Percentiles rank a stretch among this genome's conserved stretches.
Evolutionary conservation across 2,329 filamentous ascomycete genomes (phyloP).

Genomic region (Penicillium verrucosum): DNA sequence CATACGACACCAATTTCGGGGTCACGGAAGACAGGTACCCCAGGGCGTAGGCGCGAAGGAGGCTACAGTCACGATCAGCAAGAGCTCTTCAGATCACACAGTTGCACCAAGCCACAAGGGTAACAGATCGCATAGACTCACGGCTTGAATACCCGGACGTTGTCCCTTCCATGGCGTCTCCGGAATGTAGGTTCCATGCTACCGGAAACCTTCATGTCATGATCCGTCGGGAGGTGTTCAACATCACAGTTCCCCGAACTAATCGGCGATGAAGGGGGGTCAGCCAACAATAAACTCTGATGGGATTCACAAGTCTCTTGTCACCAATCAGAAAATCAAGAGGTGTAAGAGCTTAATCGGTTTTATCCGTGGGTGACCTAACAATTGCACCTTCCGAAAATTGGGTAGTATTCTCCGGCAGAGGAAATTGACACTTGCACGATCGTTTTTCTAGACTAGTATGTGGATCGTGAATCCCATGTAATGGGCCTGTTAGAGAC

Average conservation of each 20-base stretch:
- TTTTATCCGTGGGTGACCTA: conserved; percentile 6
- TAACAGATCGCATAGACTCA: conserved; percentile 26
- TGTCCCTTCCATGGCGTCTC: conserved; percentile 22
- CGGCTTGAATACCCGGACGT: conserved; percentile 31
- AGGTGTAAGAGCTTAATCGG: background rate
- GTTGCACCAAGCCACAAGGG: conserved; percentile 8
- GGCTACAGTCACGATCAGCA: conserved; percentile 24
- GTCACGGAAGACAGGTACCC: conserved; percentile 49
- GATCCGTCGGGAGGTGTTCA: conserved; percentile 21
- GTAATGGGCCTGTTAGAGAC: conserved; percentile 16
- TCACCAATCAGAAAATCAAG: conserved; percentile 14
- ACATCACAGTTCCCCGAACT: conserved; percentile 16
- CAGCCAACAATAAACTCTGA: conserved; percentile 7
- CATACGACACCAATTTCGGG: conserved; percentile 44
- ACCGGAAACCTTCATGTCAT: conserved; percentile 25
- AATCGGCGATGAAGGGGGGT: conserved; percentile 5
- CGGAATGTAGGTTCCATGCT: conserved; percentile 29
- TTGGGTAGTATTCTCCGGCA: conserved; percentile 24
- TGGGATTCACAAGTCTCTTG: conserved; percentile 5
- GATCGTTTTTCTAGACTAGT: background rate
- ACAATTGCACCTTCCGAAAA: conserved; percentile 16
- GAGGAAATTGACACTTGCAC: background rate
- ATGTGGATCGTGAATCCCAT: conserved; percentile 27
- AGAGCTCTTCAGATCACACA: conserved; percentile 1
- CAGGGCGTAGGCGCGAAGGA: conserved; percentile 48